Evolutionary conservation across 768 basidiomycete genomes (phyloP), one percentile per base, ranked within the genome.

Genomic region (Amanita phalloides): DNA sequence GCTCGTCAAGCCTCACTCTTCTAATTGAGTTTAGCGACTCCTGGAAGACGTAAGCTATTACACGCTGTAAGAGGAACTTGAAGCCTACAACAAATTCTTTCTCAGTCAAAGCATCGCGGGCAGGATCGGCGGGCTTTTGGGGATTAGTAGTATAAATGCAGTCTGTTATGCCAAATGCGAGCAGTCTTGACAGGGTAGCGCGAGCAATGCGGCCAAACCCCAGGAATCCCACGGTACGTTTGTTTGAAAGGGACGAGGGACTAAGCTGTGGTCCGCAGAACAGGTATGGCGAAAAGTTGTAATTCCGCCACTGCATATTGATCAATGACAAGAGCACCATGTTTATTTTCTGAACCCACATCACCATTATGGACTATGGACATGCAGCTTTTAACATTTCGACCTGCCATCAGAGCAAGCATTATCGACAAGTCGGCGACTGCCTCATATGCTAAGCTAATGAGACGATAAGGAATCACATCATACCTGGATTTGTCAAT

Each of bases 131-230:
- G 26, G 70, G 72, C 1, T 81, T 80, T 8, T 71, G 63, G 0
- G 85, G 78, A 55, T 76, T 81, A 6, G 75, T 72, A 4, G 75
- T 64, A 67, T 92, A 95, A 39, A 94, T 56, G 56, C 81, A 83
- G 57, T 79, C 71, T 0, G 80, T 85, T 60, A 90, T 74, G 23
- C 86, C 91, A 62, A 97, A 97, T 0, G 88, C 81, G 8, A 87
- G 68, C 35, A 97, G 77, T 3, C 95, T 82, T 1, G 75, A 66
- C 38, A 95, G 76, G 0, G 86, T 87, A 20, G 85, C 85, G 59
- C 93, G 90, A 0, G 92, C 82, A 58, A 98, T 98, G 23, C 95
- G 81, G 5, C 95, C 95, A 58, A 98, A 97, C 10, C 96, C 96
- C 30, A 98, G 72, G 69, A 98, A 96, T 1, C 91, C 93, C 2